phyloP scores from a whole-genome alignment of 805 yeast genomes.

The Candida nitratophila region DNA sequence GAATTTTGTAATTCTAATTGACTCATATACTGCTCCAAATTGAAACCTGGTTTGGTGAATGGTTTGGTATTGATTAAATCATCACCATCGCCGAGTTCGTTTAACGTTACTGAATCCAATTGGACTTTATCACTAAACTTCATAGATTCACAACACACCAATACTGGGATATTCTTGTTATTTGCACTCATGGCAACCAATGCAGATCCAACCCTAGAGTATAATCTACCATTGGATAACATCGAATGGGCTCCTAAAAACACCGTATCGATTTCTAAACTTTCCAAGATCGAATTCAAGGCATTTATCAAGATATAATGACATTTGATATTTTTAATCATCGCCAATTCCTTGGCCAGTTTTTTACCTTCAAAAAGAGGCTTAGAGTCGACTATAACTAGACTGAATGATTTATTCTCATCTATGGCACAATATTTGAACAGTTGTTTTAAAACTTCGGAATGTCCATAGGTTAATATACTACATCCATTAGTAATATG shows the following conservation, averaged over 20 bases:
- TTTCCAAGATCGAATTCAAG: slow-evolving; percentile 66
- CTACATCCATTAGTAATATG: slow-evolving; percentile 75
- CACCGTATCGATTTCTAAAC: slow-evolving; percentile 73
- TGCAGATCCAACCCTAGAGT: slow-evolving; percentile 93
- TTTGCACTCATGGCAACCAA: slow-evolving; percentile 87
- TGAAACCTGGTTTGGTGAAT: slow-evolving; percentile 53
- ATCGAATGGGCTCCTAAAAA: slow-evolving; percentile 96
- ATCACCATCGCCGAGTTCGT: slow-evolving; percentile 80
- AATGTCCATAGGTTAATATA: slow-evolving; percentile 81
- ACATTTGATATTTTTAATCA: slow-evolving; percentile 52
- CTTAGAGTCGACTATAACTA: slow-evolving; percentile 85
- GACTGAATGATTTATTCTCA: slow-evolving; percentile 60
- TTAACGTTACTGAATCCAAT: slow-evolving; percentile 89
- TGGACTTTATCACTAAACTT: slow-evolving; percentile 95
- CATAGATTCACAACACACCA: slow-evolving; percentile 92
- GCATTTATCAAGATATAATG: slow-evolving; percentile 78
- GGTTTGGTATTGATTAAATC: slow-evolving; percentile 55
- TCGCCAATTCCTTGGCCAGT: slow-evolving; percentile 57
- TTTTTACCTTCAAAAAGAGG: slow-evolving; percentile 92
- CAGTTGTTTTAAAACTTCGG: slow-evolving; percentile 72
- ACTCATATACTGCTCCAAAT: slow-evolving; percentile 55
- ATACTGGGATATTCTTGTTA: slow-evolving; percentile 83
- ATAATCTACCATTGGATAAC: slow-evolving; percentile 88
- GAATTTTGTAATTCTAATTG: slow-evolving; percentile 27
- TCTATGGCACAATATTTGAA: slow-evolving; percentile 61